phyloP scores from a whole-genome alignment of 1,139 yeast species.

The Zhuliangozyma blackwelliae region DNA sequence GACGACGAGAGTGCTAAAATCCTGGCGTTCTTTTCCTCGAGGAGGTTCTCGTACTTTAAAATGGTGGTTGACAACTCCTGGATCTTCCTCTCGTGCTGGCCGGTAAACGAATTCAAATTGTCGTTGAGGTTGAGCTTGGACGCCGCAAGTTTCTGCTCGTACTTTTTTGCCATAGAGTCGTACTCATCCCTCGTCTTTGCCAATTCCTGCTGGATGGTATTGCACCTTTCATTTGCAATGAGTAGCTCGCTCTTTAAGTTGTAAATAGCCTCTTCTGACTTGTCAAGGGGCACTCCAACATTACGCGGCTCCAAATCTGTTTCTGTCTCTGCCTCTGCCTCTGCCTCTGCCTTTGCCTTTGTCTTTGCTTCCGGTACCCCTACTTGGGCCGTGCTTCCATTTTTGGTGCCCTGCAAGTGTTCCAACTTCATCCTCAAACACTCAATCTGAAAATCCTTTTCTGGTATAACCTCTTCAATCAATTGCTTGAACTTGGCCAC shows the following conservation, averaged over 20 bases:
- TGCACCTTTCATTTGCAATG: slow-evolving; percentile 16
- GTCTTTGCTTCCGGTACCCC: too few species aligned
- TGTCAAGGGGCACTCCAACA: slow-evolving; percentile 4
- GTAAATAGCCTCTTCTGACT: slow-evolving; percentile 18
- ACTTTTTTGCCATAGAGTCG: slow-evolving; percentile 15
- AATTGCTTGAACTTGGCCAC: slow-evolving; percentile 15
- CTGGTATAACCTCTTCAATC: slow-evolving; percentile 14
- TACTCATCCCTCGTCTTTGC: slow-evolving; percentile 12
- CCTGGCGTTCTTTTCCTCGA: slow-evolving; percentile 36
- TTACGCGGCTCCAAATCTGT: neutral
- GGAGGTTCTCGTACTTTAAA: slow-evolving; percentile 29
- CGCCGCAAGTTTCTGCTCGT: slow-evolving; percentile 21
- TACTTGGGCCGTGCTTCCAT: too few species aligned
- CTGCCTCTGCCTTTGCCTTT: too few species aligned
- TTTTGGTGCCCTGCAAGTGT: slow-evolving; percentile 8
- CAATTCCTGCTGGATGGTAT: slow-evolving; percentile 15
- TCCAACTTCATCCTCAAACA: slow-evolving; percentile 13
- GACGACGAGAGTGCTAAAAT: slow-evolving; percentile 36
- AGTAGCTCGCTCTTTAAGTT: slow-evolving; percentile 18
- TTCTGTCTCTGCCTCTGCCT: neutral
- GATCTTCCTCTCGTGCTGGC: slow-evolving; percentile 27
- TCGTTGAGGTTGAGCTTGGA: slow-evolving; percentile 26
- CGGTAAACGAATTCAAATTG: slow-evolving; percentile 17
- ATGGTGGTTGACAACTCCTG: slow-evolving; percentile 29
- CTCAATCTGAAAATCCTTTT: slow-evolving; percentile 23